These are phyloP conservation scores for Gastrolobium villosum DNA, from an alignment of 306 rosid genomes.

Conservation along the genomic window DNA sequence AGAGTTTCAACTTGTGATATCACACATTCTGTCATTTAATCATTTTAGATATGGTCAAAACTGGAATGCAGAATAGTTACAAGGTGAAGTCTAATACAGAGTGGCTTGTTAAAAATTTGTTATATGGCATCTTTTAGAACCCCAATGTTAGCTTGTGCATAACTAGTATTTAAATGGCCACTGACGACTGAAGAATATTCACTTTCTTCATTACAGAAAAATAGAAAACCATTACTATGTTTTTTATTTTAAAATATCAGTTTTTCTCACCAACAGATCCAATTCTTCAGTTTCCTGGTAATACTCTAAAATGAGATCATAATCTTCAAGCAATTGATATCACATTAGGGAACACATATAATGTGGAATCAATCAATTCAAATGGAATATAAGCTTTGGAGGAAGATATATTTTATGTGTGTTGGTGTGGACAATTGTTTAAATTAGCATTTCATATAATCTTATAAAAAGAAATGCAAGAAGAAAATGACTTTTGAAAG, in stretches of 20 bases:
- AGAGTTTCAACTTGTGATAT: conserved; percentile 13
- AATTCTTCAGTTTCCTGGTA: conserved; percentile 6
- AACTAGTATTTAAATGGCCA: conserved; percentile 8
- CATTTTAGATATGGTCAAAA: conserved; percentile 7
- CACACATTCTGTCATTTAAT: conserved; percentile 12
- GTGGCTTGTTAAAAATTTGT: not conserved
- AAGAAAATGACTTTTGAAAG: conserved; percentile 11
- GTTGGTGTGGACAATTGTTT: conserved; percentile 20
- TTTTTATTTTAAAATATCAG: not conserved
- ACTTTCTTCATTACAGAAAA: not conserved
- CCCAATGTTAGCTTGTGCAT: conserved; percentile 33
- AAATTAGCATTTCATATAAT: not conserved
- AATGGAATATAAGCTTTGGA: conserved; percentile 8
- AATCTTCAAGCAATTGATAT: conserved; percentile 28
- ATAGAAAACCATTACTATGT: not conserved
- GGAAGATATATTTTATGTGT: conserved; percentile 10
- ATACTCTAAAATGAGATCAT: conserved; percentile 1
- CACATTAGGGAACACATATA: not conserved
- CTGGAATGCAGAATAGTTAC: conserved; percentile 4
- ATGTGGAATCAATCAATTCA: conserved; percentile 1
- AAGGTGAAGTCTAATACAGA: not conserved
- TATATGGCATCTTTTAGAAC: not conserved
- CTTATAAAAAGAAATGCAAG: not conserved
- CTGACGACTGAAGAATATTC: conserved; percentile 3
- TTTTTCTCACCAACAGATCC: not conserved